phyloP scores from a whole-genome alignment of 345 rosid species.

The Aurinia saxatilis region DNA sequence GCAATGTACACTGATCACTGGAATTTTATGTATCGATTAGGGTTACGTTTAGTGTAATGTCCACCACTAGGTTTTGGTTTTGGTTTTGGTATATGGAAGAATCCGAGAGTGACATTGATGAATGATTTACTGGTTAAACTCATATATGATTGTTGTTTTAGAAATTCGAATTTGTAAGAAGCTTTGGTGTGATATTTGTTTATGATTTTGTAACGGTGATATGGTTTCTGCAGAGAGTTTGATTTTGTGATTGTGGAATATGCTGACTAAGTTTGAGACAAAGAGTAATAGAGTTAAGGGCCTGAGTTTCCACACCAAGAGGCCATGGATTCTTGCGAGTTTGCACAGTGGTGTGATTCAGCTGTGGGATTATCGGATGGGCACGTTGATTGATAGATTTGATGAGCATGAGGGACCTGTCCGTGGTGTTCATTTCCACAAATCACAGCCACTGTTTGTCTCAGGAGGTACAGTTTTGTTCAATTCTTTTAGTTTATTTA shows the following conservation, averaged over 20 bases:
- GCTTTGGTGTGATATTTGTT: too few species aligned
- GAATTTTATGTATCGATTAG: too few species aligned
- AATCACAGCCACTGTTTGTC: constrained; percentile 80
- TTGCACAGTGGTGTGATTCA: constrained; percentile 97
- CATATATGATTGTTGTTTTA: too few species aligned
- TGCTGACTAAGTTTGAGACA: constrained; percentile 93
- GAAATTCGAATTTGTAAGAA: too few species aligned
- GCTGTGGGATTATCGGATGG: constrained; percentile 97
- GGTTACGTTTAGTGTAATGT: too few species aligned
- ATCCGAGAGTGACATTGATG: too few species aligned
- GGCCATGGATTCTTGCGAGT: constrained; percentile 96
- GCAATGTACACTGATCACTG: too few species aligned
- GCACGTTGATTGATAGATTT: constrained; percentile 74
- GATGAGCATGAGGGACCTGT: constrained; percentile 97
- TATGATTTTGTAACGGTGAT: constrained; percentile 20
- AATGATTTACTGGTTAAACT: too few species aligned
- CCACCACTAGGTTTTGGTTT: too few species aligned
- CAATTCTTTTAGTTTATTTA: too few species aligned
- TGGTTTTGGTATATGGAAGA: too few species aligned
- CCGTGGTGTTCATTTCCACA: constrained; percentile 91
- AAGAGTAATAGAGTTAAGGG: constrained; percentile 97
- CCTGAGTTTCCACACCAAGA: constrained; percentile 76
- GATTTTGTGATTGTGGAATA: neutral
- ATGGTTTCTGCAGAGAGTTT: constrained; percentile 6
- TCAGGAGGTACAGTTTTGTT: constrained; percentile 68